These are phyloP conservation scores for Capsella rubella DNA, from an alignment of 441 rosid species.

Conservation along the genomic window DNA sequence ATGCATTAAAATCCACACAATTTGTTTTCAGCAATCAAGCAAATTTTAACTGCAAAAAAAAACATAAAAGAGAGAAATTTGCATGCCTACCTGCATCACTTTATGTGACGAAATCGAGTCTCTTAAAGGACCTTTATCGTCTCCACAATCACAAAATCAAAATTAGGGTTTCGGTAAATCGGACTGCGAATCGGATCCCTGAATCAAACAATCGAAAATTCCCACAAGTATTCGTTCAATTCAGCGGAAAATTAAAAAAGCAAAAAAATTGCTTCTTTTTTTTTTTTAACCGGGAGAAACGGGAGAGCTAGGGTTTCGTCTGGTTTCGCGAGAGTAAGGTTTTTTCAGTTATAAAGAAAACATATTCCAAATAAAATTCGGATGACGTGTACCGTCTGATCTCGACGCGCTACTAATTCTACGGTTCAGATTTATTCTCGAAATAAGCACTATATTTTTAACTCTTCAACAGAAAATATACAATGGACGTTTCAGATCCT, in stretches of 20 bases:
- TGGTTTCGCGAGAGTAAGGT: conserved; percentile 61
- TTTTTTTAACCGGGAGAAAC: conserved; percentile 59
- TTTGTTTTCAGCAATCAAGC: conserved; percentile 25
- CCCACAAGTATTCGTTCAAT: conserved; percentile 47
- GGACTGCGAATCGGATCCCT: conserved; percentile 58
- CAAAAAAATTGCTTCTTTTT: conserved; percentile 29
- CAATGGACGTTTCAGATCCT: conserved; percentile 36
- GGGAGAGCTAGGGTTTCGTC: conserved; percentile 79
- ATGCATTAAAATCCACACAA: conserved; percentile 21
- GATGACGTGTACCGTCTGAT: conserved; percentile 27
- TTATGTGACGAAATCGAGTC: conserved; percentile 47
- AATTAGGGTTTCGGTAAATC: conserved; percentile 51
- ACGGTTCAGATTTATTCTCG: conserved; percentile 27
- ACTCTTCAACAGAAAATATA: conserved; percentile 38
- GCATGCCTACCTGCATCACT: conserved; percentile 57
- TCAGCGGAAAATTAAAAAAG: conserved; percentile 36
- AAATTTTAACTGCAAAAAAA: conserved; percentile 11
- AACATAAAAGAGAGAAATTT: conserved; percentile 28
- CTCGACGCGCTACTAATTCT: conserved; percentile 16
- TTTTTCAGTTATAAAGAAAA: conserved; percentile 48
- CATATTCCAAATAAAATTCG: conserved; percentile 32
- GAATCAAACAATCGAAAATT: conserved; percentile 33
- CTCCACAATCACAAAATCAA: conserved; percentile 47
- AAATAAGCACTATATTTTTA: neutral
- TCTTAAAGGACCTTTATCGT: conserved; percentile 40